Conservation (phyloP, 192 early-diverging fungal species). For the Podila verticillata region DNA sequence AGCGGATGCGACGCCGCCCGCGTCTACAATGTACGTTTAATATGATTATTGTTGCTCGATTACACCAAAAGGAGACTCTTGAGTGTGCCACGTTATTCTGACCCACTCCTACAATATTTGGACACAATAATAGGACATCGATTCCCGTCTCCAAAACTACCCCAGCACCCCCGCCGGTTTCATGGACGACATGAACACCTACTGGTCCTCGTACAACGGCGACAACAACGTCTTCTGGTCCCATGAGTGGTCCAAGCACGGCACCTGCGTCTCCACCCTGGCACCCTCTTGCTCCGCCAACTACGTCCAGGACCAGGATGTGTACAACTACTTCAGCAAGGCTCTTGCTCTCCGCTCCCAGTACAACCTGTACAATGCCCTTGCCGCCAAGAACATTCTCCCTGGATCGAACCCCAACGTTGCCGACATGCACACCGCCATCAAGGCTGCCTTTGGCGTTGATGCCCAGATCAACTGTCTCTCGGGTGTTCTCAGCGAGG, state of each 20-base stretch:
- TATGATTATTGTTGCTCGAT: background rate
- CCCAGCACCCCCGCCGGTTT: conserved; percentile 44
- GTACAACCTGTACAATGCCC: conserved; percentile 66
- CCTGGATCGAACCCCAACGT: conserved; percentile 56
- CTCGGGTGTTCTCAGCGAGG: conserved; percentile 53
- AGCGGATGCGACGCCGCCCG: conserved; percentile 72
- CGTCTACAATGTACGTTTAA: conserved; percentile 53
- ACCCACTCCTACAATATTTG: background rate
- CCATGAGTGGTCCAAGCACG: conserved; percentile 89
- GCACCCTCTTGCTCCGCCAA: conserved; percentile 65
- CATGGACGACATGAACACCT: conserved; percentile 64
- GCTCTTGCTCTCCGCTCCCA: conserved; percentile 62
- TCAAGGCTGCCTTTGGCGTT: conserved; percentile 46
- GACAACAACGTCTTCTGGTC: conserved; percentile 85
- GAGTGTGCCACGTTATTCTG: too few species aligned
- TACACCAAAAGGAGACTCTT: background rate
- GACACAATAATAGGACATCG: conserved; percentile 49
- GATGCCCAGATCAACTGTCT: conserved; percentile 55
- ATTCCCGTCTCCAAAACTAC: conserved; percentile 55
- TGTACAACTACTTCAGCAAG: conserved; percentile 65
- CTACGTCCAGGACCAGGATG: conserved; percentile 61
- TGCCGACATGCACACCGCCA: conserved; percentile 47
- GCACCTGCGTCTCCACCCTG: conserved; percentile 76
- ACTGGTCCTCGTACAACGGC: conserved; percentile 79
- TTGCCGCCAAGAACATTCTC: conserved; percentile 57